Conservation (phyloP, 78 protist species). For the Pigoraptor vietnamica region DNA sequence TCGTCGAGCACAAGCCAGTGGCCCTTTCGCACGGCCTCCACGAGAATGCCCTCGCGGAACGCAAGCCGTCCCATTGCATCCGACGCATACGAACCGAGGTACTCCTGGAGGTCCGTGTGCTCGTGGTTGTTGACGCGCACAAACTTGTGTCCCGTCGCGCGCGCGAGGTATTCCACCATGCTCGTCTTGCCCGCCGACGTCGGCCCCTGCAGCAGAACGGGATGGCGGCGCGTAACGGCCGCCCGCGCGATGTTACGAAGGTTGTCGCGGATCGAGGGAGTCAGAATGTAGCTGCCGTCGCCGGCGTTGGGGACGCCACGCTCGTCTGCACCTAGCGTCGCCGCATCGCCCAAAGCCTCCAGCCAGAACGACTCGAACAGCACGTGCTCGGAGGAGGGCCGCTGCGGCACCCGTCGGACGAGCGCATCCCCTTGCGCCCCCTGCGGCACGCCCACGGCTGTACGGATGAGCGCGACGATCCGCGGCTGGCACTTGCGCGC, state of each 20-base stretch:
- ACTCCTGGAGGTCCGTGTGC: constrained; percentile 99
- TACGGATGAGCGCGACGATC: background rate
- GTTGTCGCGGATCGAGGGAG: constrained; percentile 52
- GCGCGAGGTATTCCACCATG: constrained; percentile 93
- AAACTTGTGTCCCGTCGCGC: constrained; percentile 77
- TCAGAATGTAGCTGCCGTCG: constrained; percentile 35
- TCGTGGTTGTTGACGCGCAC: constrained; percentile 99
- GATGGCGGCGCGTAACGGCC: constrained; percentile 52
- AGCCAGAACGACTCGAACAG: constrained; percentile 26
- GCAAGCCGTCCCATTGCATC: constrained; percentile 73
- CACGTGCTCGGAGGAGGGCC: background rate
- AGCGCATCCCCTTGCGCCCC: background rate
- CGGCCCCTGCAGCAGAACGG: constrained; percentile 92
- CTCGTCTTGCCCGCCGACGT: constrained; percentile 91
- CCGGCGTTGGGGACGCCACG: background rate
- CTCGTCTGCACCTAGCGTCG: background rate
- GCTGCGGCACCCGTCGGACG: background rate
- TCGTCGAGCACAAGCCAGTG: constrained; percentile 99
- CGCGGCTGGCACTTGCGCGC: constrained; percentile 3
- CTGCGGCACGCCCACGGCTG: background rate
- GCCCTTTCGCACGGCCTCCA: constrained; percentile 93
- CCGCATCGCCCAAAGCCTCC: background rate
- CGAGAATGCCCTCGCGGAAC: constrained; percentile 93
- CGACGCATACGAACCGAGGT: constrained; percentile 92
- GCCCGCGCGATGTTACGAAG: constrained; percentile 74